Base-by-base conservation (phyloP, 768 basidiomycete genomes). In the Russula abietina region DNA sequence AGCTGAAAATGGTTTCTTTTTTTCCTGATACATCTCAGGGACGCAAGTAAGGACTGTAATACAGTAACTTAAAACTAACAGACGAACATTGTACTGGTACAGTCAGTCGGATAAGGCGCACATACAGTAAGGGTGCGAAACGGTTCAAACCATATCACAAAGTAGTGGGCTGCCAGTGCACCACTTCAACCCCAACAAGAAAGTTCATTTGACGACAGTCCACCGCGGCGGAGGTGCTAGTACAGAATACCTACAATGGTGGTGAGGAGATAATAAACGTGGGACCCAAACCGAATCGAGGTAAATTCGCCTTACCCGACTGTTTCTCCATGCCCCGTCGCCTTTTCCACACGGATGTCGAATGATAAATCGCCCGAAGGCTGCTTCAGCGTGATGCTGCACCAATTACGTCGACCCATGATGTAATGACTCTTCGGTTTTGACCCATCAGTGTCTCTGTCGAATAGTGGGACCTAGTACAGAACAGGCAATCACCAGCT, bases 391-490 rank as follows among this genome's bases (percentile, higher is more conserved):
- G 79, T 74, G 9, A 91, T 83, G 41, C 80, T 79, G 70, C 89
- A 89, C 86, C 92, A 98, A 72, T 98, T 98, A 41, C 95, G 82
- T 59, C 83, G 77, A 2, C 91, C 92, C 86, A 94, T 94, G 61
- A 97, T 86, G 69, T 81, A 86, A 69, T 85, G 89, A 59, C 86
- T 83, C 72, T 91, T 91, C 41, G 88, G 81, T n/a, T 79, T 63
- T 33, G 80, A 77, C 0, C 93, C 95, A 66, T 91, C 83, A 1
- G 94, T 83, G 46, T 95, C 93, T 14, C 77, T 78, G 10, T 76
- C 70, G 73, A 97, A 97, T 9, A 96, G 68, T 3, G 92, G 90
- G 38, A 90, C 71, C 91, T 30, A 30, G 3, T 2, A 30, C 5
- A 30, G 28, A n/a, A n/a, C n/a, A n/a, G n/a, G n/a, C 91, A 61